Evolutionary conservation across 192 early-diverging fungal genomes (phyloP), one percentile per base, ranked within the genome.

Genomic region (Piromyces finnis): DNA sequence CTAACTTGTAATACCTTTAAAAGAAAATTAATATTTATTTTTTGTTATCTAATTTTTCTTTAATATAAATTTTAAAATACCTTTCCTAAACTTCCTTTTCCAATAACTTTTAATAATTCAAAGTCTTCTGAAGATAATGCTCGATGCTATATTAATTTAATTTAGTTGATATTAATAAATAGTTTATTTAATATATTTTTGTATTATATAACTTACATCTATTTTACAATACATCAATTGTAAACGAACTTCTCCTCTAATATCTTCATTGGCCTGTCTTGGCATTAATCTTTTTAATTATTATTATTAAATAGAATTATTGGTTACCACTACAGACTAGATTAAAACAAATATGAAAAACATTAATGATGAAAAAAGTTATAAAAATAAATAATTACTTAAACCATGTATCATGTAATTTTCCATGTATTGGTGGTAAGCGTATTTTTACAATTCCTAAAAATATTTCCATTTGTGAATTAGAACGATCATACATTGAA

Each of bases 21-120:
- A 14, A n/a, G n/a, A n/a, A n/a, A n/a, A n/a, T n/a, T n/a, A n/a
- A n/a, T 39, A 39, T 35, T 35, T 35, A 35, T 35, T 35, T 7
- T 35, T 35, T 7, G 32, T 35, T 35, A 35, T 35, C 12, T 7
- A 7, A 7, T 35, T 7, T 35, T 35, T 35, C 12, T 7, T 35
- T 35, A 35, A 35, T 35, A 7, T n/a, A n/a, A n/a, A n/a, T 39
- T 22, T 22, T 51, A 17, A 51, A 22, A 22, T 51, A 51, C 41
- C 88, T 96, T 98, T 81, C 95, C 96, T 88, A 97, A 99, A 84
- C 92, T 93, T 59, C 97, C 97, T 82, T 97, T 96, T 78, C 97
- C 97, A 85, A 99, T 94, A 79, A 97, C 94, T 84, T 95, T 96
- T 77, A 98, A 88, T 79, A 96, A 84, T 82, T 96, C 96, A 87